A percentile compares a stretch with the other conserved stretches of the same genome.
phyloP scores from a whole-genome alignment of 2,329 filamentous ascomycete genomes.

The Penicillium carneum region DNA sequence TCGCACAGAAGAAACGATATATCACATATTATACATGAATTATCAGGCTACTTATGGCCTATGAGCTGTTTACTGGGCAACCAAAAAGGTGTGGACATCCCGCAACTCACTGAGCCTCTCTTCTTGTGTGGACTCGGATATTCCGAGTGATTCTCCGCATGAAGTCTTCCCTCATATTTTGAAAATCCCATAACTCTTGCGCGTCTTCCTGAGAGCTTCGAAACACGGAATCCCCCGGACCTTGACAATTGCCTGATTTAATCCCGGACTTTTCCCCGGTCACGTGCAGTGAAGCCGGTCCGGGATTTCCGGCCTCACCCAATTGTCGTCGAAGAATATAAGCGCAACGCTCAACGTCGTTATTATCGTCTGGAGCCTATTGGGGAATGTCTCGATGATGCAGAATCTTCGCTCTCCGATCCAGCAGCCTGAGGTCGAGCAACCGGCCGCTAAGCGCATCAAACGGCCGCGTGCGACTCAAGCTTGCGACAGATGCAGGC shows the following conservation, averaged over 20 bases:
- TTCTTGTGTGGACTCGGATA: slow-evolving; percentile 25
- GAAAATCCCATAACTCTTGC: too few relatives aligned
- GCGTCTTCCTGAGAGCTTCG: too few relatives aligned
- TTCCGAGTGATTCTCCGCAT: slow-evolving; percentile 34
- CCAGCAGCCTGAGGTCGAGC: slow-evolving; percentile 24
- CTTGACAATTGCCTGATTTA: slow-evolving; percentile 23
- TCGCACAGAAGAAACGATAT: not conserved
- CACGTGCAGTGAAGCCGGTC: slow-evolving; percentile 25
- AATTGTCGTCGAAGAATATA: slow-evolving; percentile 15
- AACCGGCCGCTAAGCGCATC: slow-evolving; percentile 32
- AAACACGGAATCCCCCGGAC: not conserved
- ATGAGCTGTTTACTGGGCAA: too few relatives aligned
- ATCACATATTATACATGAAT: too few relatives aligned
- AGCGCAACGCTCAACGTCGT: slow-evolving; percentile 12
- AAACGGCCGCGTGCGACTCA: slow-evolving; percentile 55
- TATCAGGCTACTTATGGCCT: too few relatives aligned
- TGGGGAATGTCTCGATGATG: slow-evolving; percentile 36
- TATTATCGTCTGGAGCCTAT: not conserved
- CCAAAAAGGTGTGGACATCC: too few relatives aligned
- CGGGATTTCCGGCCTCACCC: slow-evolving; percentile 33
- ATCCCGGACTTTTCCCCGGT: slow-evolving; percentile 11
- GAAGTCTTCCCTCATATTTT: not conserved
- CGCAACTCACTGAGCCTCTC: too few relatives aligned
- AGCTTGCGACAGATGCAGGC: slow-evolving; percentile 57
- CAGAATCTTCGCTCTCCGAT: slow-evolving; percentile 48